Evolutionary conservation across 2,329 filamentous ascomycete species (phyloP), one percentile per base, ranked within the genome.

Genomic region (Thielaviopsis populi): DNA sequence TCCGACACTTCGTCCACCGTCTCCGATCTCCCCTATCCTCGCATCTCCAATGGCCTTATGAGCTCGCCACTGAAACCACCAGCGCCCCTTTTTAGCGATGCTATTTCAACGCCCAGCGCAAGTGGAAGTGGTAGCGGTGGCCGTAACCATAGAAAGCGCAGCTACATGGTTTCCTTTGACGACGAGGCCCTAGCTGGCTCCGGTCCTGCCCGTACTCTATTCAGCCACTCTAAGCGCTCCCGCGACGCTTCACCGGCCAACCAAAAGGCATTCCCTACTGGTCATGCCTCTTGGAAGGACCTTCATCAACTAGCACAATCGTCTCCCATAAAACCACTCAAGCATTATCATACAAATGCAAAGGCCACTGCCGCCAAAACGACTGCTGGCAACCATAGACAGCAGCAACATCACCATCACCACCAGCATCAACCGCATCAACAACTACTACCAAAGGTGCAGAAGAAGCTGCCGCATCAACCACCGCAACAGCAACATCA

Each of bases 1-100:
- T 95, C 90, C 68, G 90, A 95, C 75, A 91, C 89, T 30, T 95
- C 90, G 2, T 94, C 89, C 61, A 89, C 85, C 72, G 81, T 87
- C 67, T 94, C 90, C 65, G 89, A 91, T 69, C 80, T 89, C 67
- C 84, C 84, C 65, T 88, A 88, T 71, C 83, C 85, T 37, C 54
- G 64, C 13, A 41, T 56, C 41, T 78, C 81, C 59, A 80, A 80
- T 69, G 77, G 82, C 42, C 81, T 95, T 70, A 89, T 89, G 78
- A 95, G 90, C 70, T 95, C 91, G 60, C 89, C 90, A 61, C 81
- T 95, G 71, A 91, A 90, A 71, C 86, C 84, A 17, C 59, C 67
- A 5, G 66, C 63, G 10, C 83, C 89, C 62, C 80, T 94, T 69
- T 95, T 94, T 73, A 95, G 90, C 40, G 91, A 95, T 71, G 87